phyloP scores from a whole-genome alignment of 805 yeast species.

The Priceomyces carsonii region DNA sequence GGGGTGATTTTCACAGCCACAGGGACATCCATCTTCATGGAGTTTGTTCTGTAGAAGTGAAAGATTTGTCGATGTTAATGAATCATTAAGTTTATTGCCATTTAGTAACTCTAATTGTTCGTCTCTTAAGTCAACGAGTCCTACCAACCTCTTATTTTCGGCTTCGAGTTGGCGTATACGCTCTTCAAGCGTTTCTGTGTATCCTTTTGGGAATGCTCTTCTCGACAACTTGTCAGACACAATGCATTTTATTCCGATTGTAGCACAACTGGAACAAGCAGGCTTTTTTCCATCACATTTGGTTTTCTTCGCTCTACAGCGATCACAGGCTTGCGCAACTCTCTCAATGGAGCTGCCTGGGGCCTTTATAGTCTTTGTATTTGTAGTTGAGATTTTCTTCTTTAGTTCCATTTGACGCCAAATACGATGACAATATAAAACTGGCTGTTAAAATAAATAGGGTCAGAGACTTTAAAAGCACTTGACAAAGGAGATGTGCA shows the following conservation, averaged over 20 bases:
- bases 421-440: no score
- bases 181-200: slow-evolving; percentile 87
- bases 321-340: slow-evolving; percentile 88
- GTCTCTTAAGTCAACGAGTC: slow-evolving; percentile 62
- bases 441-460: no score
- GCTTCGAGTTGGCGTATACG: slow-evolving; percentile 83
- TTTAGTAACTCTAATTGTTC: slow-evolving; percentile 52
- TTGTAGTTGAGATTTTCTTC: slow-evolving; percentile 13
- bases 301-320: slow-evolving; percentile 81
- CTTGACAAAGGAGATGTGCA: no score
- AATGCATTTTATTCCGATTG: slow-evolving; percentile 84
- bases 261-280: slow-evolving; percentile 73
- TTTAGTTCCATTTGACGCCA: slow-evolving; percentile 6
- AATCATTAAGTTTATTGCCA: slow-evolving; percentile 9
- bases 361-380: slow-evolving; percentile 53
- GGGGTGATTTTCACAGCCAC: slow-evolving; percentile 56
- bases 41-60: slow-evolving; percentile 13
- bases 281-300: slow-evolving; percentile 77
- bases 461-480: no score
- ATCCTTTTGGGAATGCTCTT: slow-evolving; percentile 87
- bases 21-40: slow-evolving; percentile 47
- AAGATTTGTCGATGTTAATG: slow-evolving; percentile 14
- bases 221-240: slow-evolving; percentile 86
- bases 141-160: slow-evolving; percentile 70
- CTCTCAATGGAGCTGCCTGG: slow-evolving; percentile 68